Evolutionary conservation across 768 basidiomycete genomes (phyloP).

Genomic region (Tylopilus vinaceipallidus): DNA sequence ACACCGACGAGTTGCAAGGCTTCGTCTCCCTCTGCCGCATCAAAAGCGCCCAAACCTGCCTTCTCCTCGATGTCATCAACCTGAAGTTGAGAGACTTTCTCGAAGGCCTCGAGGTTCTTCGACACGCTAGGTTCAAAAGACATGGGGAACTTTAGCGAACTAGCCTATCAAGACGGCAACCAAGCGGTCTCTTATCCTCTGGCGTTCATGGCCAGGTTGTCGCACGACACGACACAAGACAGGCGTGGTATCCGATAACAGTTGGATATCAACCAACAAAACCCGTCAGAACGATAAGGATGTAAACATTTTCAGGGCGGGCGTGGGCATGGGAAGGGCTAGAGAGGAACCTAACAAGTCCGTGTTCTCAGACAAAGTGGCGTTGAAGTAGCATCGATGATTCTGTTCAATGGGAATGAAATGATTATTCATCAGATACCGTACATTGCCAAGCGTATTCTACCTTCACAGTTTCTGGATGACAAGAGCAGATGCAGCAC

Average conservation of each 20-base stretch:
- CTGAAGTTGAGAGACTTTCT: conserved; percentile 12
- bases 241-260: conserved; percentile 10
- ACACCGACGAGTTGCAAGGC: conserved; percentile 59
- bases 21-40: conserved; percentile 51
- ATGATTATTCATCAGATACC: conserved; percentile 18
- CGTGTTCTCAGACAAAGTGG: conserved; percentile 10
- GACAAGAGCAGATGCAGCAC: conserved; percentile 88
- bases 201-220: conserved; percentile 3
- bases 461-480: conserved; percentile 77
- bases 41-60: conserved; percentile 27
- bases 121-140: conserved; percentile 11
- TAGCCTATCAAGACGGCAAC: not conserved
- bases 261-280: not conserved
- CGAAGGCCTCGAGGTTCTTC: conserved; percentile 11
- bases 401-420: conserved; percentile 8
- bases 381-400: not conserved
- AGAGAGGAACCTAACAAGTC: not conserved
- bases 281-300: conserved; percentile 16
- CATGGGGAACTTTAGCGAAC: conserved; percentile 11
- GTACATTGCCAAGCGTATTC: conserved; percentile 14
- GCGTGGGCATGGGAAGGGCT: not conserved
- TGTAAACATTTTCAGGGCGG: conserved; percentile 10
- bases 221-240: not conserved
- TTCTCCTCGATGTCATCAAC: conserved; percentile 35
- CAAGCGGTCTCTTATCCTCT: conserved; percentile 11